phyloP scores from a whole-genome alignment of 2,329 filamentous ascomycete genomes.

The Exophiala lecanii-corni region DNA sequence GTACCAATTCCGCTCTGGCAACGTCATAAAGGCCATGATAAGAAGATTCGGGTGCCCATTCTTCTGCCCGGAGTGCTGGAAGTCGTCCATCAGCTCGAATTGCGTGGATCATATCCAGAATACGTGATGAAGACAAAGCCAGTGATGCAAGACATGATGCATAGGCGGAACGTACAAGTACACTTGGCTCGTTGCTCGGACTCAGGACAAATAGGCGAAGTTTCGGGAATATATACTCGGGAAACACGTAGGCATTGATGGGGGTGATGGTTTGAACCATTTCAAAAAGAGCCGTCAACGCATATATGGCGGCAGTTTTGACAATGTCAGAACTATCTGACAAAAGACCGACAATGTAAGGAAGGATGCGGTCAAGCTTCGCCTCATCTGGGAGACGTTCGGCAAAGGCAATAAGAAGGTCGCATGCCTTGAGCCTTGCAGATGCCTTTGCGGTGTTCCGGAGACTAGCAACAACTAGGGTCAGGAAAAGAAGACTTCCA shows the following conservation, averaged over 20 bases:
- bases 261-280: conserved; percentile 83
- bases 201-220: conserved; percentile 54
- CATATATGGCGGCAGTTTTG: conserved; percentile 76
- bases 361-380: conserved; percentile 86
- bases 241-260: conserved; percentile 63
- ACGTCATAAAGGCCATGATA: conserved; percentile 84
- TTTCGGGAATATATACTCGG: conserved; percentile 60
- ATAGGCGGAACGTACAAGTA: conserved; percentile 82
- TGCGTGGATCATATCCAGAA: conserved; percentile 86
- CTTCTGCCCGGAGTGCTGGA: conserved; percentile 71
- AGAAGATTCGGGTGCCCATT: conserved; percentile 61
- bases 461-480: conserved; percentile 80
- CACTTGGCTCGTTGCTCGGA: conserved; percentile 52
- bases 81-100: conserved; percentile 78
- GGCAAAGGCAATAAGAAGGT: conserved; percentile 85
- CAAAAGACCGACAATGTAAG: conserved; percentile 79
- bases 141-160: conserved; percentile 87
- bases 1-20: conserved; percentile 74
- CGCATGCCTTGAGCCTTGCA: conserved; percentile 83
- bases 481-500: conserved; percentile 87
- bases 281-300: conserved; percentile 81
- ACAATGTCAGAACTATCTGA: conserved; percentile 80
- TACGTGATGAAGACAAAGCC: conserved; percentile 76
- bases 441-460: conserved; percentile 83
- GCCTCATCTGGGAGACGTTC: conserved; percentile 91